Percentiles rank a stretch among this genome's conserved stretches.
Evolutionary conservation across 805 yeast genomes (phyloP).

Genomic region (Sungouiella thailandica): DNA sequence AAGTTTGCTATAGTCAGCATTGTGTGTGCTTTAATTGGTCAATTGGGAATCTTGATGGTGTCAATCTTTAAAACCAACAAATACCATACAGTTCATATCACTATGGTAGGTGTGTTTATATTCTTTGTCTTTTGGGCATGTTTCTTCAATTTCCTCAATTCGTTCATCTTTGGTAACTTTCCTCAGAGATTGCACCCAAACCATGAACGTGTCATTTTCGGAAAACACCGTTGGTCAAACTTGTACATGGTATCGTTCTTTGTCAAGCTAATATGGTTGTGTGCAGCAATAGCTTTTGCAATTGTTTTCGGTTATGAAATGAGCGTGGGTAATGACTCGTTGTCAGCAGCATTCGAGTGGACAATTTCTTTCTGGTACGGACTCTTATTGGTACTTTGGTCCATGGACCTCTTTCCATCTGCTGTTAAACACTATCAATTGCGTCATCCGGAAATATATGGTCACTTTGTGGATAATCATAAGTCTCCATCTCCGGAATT

Average conservation of each 20-base stretch:
- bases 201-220: slow-evolving; percentile 37
- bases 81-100: slow-evolving; percentile 54
- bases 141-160: slow-evolving; percentile 30
- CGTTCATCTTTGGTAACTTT: slow-evolving; percentile 35
- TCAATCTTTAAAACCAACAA: slow-evolving; percentile 63
- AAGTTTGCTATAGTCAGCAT: slow-evolving; percentile 38
- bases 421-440: slow-evolving; percentile 32
- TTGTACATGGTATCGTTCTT: slow-evolving; percentile 44
- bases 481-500: background rate
- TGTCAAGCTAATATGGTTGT: slow-evolving; percentile 61
- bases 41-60: slow-evolving; percentile 69
- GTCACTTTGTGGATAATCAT: slow-evolving; percentile 18
- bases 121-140: slow-evolving; percentile 54
- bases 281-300: slow-evolving; percentile 62
- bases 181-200: slow-evolving; percentile 34
- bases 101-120: slow-evolving; percentile 73
- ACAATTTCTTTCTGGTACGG: slow-evolving; percentile 82
- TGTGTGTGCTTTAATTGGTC: slow-evolving; percentile 51
- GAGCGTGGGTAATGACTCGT: slow-evolving; percentile 31
- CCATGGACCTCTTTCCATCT: slow-evolving; percentile 68
- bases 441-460: slow-evolving; percentile 25
- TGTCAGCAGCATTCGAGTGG: slow-evolving; percentile 80
- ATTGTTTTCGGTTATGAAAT: slow-evolving; percentile 54
- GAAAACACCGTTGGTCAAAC: slow-evolving; percentile 33
- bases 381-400: slow-evolving; percentile 53